Percentiles rank a stretch among this genome's conserved stretches.
Evolutionary conservation across 495 filamentous ascomycete genomes (phyloP).

Genomic region (Lindgomyces ingoldianus): DNA sequence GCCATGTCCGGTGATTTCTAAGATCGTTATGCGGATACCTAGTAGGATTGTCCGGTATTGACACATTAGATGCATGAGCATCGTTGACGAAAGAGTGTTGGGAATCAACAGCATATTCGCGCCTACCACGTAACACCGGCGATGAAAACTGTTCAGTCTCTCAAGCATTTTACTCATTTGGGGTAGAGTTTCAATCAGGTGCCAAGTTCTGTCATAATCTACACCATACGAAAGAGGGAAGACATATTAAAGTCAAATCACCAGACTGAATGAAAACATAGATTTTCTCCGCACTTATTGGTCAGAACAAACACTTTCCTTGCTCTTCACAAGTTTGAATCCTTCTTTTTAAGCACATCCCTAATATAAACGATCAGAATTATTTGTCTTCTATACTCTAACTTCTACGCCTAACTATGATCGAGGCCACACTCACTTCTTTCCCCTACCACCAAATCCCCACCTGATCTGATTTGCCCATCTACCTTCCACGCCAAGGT

Average conservation of each 20-base stretch:
- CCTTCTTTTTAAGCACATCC: neutral
- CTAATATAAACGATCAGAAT: neutral
- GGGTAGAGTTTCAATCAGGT: too few relatives aligned
- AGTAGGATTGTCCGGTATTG: neutral
- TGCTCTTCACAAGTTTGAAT: neutral
- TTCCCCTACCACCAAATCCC: constrained; percentile 51
- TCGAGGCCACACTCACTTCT: constrained; percentile 24
- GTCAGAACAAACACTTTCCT: too few relatives aligned
- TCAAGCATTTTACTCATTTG: too few relatives aligned
- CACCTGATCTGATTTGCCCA: constrained; percentile 69
- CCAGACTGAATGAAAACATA: too few relatives aligned
- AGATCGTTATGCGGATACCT: neutral
- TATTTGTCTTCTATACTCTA: neutral
- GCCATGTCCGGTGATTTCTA: neutral
- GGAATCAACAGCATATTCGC: too few relatives aligned
- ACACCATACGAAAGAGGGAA: too few relatives aligned
- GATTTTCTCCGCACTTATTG: too few relatives aligned
- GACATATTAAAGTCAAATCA: too few relatives aligned
- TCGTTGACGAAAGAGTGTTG: too few relatives aligned
- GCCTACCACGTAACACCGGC: too few relatives aligned
- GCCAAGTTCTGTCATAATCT: too few relatives aligned
- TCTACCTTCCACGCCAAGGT: constrained; percentile 62
- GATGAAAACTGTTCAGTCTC: too few relatives aligned
- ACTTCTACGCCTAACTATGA: neutral
- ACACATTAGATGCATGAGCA: neutral